Percentiles rank a stretch among this genome's conserved stretches.
These are phyloP conservation scores for Gyrodon lividus DNA, from an alignment of 768 basidiomycete species.

Conservation along the genomic window DNA sequence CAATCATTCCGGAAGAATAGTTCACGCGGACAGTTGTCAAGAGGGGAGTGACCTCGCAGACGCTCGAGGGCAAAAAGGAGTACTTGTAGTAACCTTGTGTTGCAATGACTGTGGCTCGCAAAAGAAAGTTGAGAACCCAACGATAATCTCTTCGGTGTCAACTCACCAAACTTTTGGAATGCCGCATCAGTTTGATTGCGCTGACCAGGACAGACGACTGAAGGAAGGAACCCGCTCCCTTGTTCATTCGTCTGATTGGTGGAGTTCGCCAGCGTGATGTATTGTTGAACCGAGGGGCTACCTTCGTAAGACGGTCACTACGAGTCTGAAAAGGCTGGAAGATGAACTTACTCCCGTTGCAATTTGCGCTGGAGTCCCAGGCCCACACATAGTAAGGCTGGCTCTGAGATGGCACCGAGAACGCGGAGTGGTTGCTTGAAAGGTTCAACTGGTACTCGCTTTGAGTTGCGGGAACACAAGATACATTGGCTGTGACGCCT, in stretches of 20 bases:
- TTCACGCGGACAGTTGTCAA: constrained; percentile 11
- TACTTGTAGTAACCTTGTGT: constrained; percentile 12
- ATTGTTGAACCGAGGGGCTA: neutral
- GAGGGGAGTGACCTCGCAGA: constrained; percentile 13
- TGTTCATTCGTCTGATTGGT: neutral
- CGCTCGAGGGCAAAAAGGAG: constrained; percentile 5
- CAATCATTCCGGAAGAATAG: constrained; percentile 5
- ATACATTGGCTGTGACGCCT: constrained; percentile 18
- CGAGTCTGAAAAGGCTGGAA: too few relatives aligned
- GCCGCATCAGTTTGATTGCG: neutral
- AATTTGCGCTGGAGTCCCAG: neutral
- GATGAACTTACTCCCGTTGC: constrained; percentile 1
- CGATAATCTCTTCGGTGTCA: neutral
- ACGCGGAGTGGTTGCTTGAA: neutral
- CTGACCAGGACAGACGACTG: constrained; percentile 1
- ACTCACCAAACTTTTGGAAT: constrained; percentile 5
- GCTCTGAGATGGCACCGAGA: too few relatives aligned
- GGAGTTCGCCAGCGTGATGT: neutral
- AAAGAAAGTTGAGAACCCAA: neutral
- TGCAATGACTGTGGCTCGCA: constrained; percentile 1
- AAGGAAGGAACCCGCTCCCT: constrained; percentile 7
- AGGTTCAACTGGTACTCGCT: neutral
- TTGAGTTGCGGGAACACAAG: neutral
- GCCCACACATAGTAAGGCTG: neutral
- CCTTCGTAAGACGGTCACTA: too few relatives aligned